These are phyloP conservation scores for Datisca glomerata DNA, from an alignment of 306 rosid species.

Conservation along the genomic window DNA sequence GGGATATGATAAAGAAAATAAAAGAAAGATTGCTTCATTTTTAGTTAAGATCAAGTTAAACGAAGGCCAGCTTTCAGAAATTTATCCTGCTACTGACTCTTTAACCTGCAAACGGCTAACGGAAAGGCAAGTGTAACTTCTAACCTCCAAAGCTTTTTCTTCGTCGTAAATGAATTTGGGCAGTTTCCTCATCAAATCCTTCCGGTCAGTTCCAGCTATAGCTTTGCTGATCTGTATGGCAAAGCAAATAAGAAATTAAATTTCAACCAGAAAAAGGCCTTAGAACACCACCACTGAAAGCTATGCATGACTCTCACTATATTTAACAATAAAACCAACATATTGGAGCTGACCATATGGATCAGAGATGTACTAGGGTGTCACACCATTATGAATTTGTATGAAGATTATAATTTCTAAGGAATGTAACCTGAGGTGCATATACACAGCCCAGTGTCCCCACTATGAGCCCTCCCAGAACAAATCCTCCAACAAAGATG, in stretches of 20 bases:
- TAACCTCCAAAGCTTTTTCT: slow-evolving; percentile 93
- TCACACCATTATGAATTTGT: no score
- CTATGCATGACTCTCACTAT: no score
- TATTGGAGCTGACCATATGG: no score
- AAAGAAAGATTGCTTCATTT: no score
- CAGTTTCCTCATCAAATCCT: slow-evolving; percentile 86
- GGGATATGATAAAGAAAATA: no score
- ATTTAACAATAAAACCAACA: no score
- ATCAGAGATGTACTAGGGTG: slow-evolving; percentile 9
- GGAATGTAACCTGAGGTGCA: slow-evolving; percentile 77
- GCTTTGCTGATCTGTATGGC: slow-evolving; percentile 75
- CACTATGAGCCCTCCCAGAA: slow-evolving; percentile 85
- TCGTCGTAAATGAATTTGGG: slow-evolving; percentile 95
- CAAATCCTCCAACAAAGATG: slow-evolving; percentile 82
- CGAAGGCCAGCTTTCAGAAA: no score
- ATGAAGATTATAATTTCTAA: no score
- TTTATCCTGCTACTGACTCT: no score
- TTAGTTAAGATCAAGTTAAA: no score
- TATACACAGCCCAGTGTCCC: slow-evolving; percentile 90
- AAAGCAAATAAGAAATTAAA: slow-evolving; percentile 6
- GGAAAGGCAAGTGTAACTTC: slow-evolving; percentile 13
- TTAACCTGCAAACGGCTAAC: no score
- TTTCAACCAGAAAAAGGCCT: not conserved
- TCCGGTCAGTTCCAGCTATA: slow-evolving; percentile 69
- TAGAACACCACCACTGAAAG: not conserved